Conservation (phyloP, 2,329 filamentous ascomycete species). For the Phialemoniopsis sp. region DNA sequence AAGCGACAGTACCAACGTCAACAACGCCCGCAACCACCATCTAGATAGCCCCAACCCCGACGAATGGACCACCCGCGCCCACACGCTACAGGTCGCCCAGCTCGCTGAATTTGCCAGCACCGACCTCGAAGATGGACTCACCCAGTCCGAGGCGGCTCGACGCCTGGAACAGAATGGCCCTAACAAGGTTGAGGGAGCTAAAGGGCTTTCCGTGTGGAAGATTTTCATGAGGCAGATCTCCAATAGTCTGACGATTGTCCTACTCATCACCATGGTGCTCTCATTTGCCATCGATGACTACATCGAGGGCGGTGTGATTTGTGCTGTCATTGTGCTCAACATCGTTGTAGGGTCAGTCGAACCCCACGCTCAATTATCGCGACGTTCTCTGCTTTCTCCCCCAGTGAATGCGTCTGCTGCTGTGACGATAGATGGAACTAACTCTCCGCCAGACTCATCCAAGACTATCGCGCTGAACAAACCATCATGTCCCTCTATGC, state of each 20-base stretch:
- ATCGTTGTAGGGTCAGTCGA: slow-evolving; percentile 57
- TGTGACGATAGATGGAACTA: too few relatives aligned
- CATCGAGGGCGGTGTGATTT: slow-evolving; percentile 64
- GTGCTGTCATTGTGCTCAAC: slow-evolving; percentile 65
- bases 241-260: slow-evolving; percentile 70
- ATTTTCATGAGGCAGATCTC: slow-evolving; percentile 74
- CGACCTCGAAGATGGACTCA: slow-evolving; percentile 52
- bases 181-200: slow-evolving; percentile 68
- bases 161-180: slow-evolving; percentile 63
- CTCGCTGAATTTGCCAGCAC: slow-evolving; percentile 16
- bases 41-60: too few relatives aligned
- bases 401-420: too few relatives aligned
- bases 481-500: slow-evolving; percentile 58
- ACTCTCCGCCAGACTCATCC: slow-evolving; percentile 39
- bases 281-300: slow-evolving; percentile 64
- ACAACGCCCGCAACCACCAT: too few relatives aligned
- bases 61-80: slow-evolving; percentile 6
- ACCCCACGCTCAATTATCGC: too few relatives aligned
- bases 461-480: slow-evolving; percentile 59
- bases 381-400: too few relatives aligned
- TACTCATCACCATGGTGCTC: slow-evolving; percentile 70
- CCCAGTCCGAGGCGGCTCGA: slow-evolving; percentile 55
- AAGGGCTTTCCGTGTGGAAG: slow-evolving; percentile 68
- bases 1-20: too few relatives aligned
- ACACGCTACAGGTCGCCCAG: slow-evolving; percentile 15